These are phyloP conservation scores for Cercospora canescens DNA, from an alignment of 2,329 filamentous ascomycete species.

Conservation along the genomic window DNA sequence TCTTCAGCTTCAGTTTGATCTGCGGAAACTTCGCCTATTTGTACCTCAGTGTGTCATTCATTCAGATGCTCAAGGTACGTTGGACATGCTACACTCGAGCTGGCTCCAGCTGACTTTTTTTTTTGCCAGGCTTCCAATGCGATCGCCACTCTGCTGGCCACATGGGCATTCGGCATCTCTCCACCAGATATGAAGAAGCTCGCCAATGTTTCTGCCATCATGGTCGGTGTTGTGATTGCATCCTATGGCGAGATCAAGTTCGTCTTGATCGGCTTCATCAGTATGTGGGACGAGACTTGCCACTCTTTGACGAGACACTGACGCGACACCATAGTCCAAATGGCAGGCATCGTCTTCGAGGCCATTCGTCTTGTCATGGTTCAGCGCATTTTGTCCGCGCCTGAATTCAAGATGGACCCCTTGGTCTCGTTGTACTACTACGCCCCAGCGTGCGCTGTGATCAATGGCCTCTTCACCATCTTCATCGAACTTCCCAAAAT, in stretches of 20 bases:
- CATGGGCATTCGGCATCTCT: conserved; percentile 83
- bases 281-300: background rate
- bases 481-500: conserved; percentile 72
- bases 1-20: conserved; percentile 95
- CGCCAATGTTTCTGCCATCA: conserved; percentile 90
- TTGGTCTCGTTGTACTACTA: conserved; percentile 92
- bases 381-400: conserved; percentile 75
- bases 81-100: no score
- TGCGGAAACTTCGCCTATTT: conserved; percentile 95
- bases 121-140: conserved; percentile 76
- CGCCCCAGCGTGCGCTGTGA: conserved; percentile 77
- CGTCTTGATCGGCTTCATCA: conserved; percentile 71
- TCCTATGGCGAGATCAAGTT: conserved; percentile 96
- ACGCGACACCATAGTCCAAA: conserved; percentile 58
- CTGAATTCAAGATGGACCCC: conserved; percentile 90
- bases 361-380: conserved; percentile 83
- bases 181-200: conserved; percentile 84
- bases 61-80: conserved; percentile 88
- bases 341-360: conserved; percentile 77
- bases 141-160: conserved; percentile 84
- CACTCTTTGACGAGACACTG: background rate
- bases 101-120: background rate
- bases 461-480: conserved; percentile 75
- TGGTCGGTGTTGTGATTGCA: conserved; percentile 90
- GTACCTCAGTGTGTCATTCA: conserved; percentile 93